Evolutionary conservation across 306 rosid genomes (phyloP).

Genomic region (Inga laurina): DNA sequence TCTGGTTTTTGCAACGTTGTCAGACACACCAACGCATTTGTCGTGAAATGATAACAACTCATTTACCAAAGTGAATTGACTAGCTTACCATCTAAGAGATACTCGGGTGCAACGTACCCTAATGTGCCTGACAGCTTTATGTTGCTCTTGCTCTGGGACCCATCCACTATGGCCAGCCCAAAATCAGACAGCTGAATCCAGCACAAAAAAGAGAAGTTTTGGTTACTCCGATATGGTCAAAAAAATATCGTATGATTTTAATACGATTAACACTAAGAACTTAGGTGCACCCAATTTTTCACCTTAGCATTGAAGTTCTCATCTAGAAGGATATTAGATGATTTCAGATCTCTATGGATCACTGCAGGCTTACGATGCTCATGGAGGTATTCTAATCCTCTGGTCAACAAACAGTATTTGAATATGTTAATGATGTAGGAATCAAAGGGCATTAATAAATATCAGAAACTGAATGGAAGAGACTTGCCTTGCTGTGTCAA

Average conservation of each 20-base stretch:
- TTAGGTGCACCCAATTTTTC: constrained; percentile 12
- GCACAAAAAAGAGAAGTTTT: constrained; percentile 18
- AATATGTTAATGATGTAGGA: constrained; percentile 29
- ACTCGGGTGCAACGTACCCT: constrained; percentile 96
- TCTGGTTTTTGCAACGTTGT: constrained; percentile 35
- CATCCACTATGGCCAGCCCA: constrained; percentile 83
- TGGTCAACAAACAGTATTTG: constrained; percentile 43
- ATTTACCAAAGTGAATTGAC: constrained; percentile 29
- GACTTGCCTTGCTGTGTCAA: constrained; percentile 83
- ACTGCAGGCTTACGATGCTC: constrained; percentile 84
- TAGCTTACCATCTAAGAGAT: constrained; percentile 92
- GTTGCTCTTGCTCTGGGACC: constrained; percentile 75
- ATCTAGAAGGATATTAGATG: constrained; percentile 94
- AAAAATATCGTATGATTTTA: no score
- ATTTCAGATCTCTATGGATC: constrained; percentile 95
- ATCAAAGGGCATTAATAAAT: background rate
- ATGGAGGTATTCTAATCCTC: constrained; percentile 91
- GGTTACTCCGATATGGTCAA: constrained; percentile 25
- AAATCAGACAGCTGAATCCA: constrained; percentile 91
- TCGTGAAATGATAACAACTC: constrained; percentile 29
- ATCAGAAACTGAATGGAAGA: constrained; percentile 14
- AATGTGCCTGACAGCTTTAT: constrained; percentile 89
- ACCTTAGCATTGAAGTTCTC: constrained; percentile 95
- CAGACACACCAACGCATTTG: constrained; percentile 33
- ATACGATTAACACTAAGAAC: background rate